These are phyloP conservation scores for Sugiyamaella marilandica DNA, from an alignment of 805 yeast species.

Conservation along the genomic window DNA sequence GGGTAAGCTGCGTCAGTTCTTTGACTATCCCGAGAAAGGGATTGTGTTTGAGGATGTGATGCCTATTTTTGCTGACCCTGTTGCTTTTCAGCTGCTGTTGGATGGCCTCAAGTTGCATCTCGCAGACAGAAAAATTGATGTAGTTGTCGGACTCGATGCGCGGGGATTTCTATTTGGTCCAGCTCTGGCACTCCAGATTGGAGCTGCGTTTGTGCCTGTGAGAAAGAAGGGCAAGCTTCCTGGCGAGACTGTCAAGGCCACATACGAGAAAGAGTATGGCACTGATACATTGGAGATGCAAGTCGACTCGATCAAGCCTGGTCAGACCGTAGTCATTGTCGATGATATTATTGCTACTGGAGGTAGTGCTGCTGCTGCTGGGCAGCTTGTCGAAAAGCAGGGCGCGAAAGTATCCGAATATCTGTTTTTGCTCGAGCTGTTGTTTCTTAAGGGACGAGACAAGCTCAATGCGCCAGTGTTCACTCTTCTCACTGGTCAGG, in stretches of 20 bases:
- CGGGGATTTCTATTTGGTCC: constrained; percentile 98
- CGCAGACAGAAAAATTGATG: constrained; percentile 58
- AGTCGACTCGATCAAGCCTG: constrained; percentile 69
- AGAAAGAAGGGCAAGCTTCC: constrained; percentile 96
- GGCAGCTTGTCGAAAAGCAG: constrained; percentile 64
- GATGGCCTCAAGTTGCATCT: constrained; percentile 76
- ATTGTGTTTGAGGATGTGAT: constrained; percentile 92
- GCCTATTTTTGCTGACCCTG: constrained; percentile 86
- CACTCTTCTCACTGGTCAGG: constrained; percentile 81
- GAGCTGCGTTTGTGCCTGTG: constrained; percentile 89
- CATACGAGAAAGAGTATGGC: constrained; percentile 89
- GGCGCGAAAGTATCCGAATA: constrained; percentile 75
- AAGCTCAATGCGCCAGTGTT: constrained; percentile 80
- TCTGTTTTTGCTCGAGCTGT: constrained; percentile 88
- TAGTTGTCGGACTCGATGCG: constrained; percentile 89
- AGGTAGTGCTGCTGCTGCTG: constrained; percentile 94
- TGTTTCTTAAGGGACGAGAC: constrained; percentile 90
- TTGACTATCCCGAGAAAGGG: constrained; percentile 92
- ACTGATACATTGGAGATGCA: constrained; percentile 85
- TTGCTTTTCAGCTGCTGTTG: constrained; percentile 71
- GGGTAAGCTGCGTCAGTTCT: constrained; percentile 56
- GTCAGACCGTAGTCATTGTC: constrained; percentile 77
- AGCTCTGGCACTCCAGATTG: constrained; percentile 79
- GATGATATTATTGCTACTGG: constrained; percentile 99
- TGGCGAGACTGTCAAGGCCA: constrained; percentile 69